A percentile compares a stretch with the other conserved stretches of the same genome.
Evolutionary conservation across 2,329 filamentous ascomycete species (phyloP).

Genomic region (Dichotomopilus funicola): DNA sequence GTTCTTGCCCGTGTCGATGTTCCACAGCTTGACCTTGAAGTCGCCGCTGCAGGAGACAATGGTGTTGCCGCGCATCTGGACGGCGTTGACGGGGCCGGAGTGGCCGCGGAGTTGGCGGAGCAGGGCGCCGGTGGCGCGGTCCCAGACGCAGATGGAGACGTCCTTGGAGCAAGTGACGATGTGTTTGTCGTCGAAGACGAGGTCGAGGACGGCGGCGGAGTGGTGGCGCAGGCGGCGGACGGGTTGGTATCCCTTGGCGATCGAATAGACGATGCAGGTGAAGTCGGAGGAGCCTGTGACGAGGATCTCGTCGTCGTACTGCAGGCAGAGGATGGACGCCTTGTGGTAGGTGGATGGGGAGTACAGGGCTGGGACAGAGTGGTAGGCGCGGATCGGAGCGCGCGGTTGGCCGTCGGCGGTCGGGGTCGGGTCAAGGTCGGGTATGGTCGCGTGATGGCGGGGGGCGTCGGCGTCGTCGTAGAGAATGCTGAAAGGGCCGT

Average conservation of each 20-base stretch:
- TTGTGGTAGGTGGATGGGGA: constrained; percentile 67
- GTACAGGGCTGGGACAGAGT: constrained; percentile 47
- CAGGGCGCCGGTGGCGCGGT: constrained; percentile 68
- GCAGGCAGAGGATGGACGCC: constrained; percentile 88
- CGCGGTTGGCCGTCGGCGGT: constrained; percentile 17
- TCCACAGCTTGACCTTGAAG: constrained; percentile 91
- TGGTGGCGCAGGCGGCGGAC: constrained; percentile 73
- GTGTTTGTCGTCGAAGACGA: constrained; percentile 85
- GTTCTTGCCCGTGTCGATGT: constrained; percentile 78
- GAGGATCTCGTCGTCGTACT: constrained; percentile 88
- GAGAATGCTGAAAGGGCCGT: constrained; percentile 40
- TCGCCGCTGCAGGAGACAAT: constrained; percentile 93
- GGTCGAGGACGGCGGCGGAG: constrained; percentile 81
- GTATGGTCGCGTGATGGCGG: constrained; percentile 49
- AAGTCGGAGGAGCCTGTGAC: constrained; percentile 92
- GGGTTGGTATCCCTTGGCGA: constrained; percentile 70
- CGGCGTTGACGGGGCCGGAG: constrained; percentile 87
- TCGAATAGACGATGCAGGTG: constrained; percentile 85
- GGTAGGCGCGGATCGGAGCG: constrained; percentile 30
- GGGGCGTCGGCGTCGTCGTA: constrained; percentile 45
- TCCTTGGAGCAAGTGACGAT: constrained; percentile 98
- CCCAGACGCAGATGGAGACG: constrained; percentile 88
- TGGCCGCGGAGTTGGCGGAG: constrained; percentile 79
- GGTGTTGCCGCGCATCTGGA: constrained; percentile 87
- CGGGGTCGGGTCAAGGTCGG: constrained; percentile 37